Evolutionary conservation across 805 yeast species (phyloP), one percentile per base, ranked within the genome.

Genomic region (Myxozyma monticola): DNA sequence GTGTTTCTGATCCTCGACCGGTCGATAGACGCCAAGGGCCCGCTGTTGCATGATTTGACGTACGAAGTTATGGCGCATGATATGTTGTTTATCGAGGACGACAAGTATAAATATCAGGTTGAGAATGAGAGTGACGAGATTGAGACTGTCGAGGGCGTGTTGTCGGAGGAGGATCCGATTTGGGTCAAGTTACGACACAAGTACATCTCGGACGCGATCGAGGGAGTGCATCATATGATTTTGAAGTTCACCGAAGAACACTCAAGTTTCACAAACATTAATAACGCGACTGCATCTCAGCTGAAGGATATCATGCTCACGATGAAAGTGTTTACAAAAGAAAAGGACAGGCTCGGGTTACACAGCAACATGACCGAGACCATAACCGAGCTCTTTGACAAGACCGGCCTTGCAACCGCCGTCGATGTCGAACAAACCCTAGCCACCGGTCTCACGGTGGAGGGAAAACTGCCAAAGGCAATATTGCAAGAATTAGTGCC

Each of bases 51-150:
- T 67, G 96, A 88, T 65, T 88, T 90, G 68, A 79, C 84, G 21
- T 93, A 90, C 68, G 95, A 91, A 68, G 90, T 97, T 3, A 83
- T 90, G 86, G 85, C 90, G 17, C 84, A 84, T 71, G 99, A 91
- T 66, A 68, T 84, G 26, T 77, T 71, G 31, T 63, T 69, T n/a
- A 71, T 75, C 37, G 58, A 64, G 60, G 70, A 68, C 66, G 71
- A 76, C 57, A 62, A 64, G n/a, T 84, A 79, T 64, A 70, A 64
- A 28, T 86, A 83, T 62, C 64, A 70, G 38, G 35, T 22, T n/a
- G 21, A 15, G 17, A 37, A 38, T 20, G 47, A 42, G n/a, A 22
- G 59, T 14, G 79, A 79, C 14, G 71, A 62, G 21, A 59, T 64
- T 29, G 78, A 76, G 51, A 61, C 65, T 34, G 75, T 76, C 38